Conservation (phyloP, 768 basidiomycete genomes). For the Botryobasidium botryosum region DNA sequence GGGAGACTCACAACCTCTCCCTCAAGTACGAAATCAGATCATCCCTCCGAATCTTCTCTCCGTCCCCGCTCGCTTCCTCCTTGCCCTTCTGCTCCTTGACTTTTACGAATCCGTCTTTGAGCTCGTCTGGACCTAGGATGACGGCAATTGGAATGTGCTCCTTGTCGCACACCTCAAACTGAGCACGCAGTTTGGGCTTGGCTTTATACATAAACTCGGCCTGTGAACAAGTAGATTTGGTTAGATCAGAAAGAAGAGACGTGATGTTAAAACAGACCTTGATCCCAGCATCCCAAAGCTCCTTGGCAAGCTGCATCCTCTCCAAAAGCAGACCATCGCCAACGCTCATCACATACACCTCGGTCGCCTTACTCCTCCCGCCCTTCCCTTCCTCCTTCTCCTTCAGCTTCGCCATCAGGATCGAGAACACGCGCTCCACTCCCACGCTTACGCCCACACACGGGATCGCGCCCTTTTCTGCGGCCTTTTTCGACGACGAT, state of each 20-base stretch:
- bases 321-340: slow-evolving; percentile 81
- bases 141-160: slow-evolving; percentile 89
- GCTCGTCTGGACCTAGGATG: slow-evolving; percentile 77
- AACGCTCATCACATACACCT: slow-evolving; percentile 85
- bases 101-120: slow-evolving; percentile 65
- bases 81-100: slow-evolving; percentile 74
- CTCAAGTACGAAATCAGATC: slow-evolving; percentile 47
- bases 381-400: slow-evolving; percentile 34
- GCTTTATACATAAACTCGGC: slow-evolving; percentile 84
- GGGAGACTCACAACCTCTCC: slow-evolving; percentile 8
- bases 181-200: slow-evolving; percentile 74
- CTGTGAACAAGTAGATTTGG: slow-evolving; percentile 24
- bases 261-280: slow-evolving; percentile 35
- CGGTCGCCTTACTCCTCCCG: slow-evolving; percentile 74
- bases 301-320: slow-evolving; percentile 60
- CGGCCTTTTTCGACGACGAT: slow-evolving; percentile 41
- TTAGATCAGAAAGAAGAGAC: slow-evolving; percentile 3
- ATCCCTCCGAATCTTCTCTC: slow-evolving; percentile 41
- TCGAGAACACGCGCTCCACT: slow-evolving; percentile 80
- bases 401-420: slow-evolving; percentile 76
- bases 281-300: slow-evolving; percentile 73
- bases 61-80: slow-evolving; percentile 43
- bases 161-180: slow-evolving; percentile 80
- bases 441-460: slow-evolving; percentile 91
- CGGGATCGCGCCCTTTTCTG: slow-evolving; percentile 35